Conservation (phyloP, 1,284 basidiomycete genomes). For the Ganoderma meredithae region DNA sequence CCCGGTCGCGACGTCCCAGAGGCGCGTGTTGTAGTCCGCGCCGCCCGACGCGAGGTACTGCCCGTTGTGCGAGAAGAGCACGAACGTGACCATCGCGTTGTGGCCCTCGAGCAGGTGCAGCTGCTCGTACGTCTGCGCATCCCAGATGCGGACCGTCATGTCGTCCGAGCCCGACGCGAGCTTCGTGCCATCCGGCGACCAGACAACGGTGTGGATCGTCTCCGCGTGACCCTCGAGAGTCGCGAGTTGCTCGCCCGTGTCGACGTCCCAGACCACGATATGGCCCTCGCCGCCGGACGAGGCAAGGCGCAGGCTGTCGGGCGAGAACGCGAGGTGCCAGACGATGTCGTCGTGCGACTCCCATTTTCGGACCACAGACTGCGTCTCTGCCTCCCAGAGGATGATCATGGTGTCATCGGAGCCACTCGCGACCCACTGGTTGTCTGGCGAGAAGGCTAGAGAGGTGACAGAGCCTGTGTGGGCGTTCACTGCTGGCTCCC, state of each 20-base stretch:
- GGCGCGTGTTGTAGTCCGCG: conserved; percentile 26
- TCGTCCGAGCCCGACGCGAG: conserved; percentile 39
- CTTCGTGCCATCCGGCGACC: conserved; percentile 35
- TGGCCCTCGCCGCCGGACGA: conserved; percentile 33
- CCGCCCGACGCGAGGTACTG: conserved; percentile 30
- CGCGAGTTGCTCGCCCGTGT: conserved; percentile 15
- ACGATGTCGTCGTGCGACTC: conserved; percentile 23
- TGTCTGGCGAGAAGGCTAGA: conserved; percentile 33
- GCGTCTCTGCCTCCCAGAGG: conserved; percentile 21
- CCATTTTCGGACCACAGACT: conserved; percentile 20
- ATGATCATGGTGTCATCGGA: conserved; percentile 29
- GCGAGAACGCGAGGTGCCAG: conserved; percentile 35
- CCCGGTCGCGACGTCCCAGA: conserved; percentile 31
- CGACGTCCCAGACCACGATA: conserved; percentile 32
- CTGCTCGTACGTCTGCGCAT: background rate
- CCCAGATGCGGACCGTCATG: conserved; percentile 24
- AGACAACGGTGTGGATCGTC: conserved; percentile 30
- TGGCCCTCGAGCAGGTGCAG: conserved; percentile 29
- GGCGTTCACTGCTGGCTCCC: conserved; percentile 1
- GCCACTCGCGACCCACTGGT: conserved; percentile 29
- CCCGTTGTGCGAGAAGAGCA: conserved; percentile 35
- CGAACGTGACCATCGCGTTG: conserved; percentile 29
- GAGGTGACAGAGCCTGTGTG: conserved; percentile 24
- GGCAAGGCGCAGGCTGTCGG: conserved; percentile 31
- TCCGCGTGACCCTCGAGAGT: conserved; percentile 28